Base-by-base conservation (phyloP, 2,329 filamentous ascomycete species). In the Penicillium olsonii region DNA sequence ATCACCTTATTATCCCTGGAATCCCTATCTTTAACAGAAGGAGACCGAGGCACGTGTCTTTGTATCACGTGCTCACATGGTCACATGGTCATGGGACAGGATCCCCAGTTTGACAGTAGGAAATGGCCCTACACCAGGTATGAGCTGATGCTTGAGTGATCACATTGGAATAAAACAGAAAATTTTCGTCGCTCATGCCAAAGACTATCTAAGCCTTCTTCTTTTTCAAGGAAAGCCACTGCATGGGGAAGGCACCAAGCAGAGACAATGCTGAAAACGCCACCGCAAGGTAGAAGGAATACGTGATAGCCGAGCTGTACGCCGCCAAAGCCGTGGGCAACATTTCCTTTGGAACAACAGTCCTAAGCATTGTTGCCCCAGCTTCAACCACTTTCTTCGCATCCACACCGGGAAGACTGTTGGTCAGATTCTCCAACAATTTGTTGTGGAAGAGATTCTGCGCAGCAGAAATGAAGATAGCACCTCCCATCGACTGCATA, bases 401-500 rank as follows among this genome's bases (percentile, higher is more conserved):
- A 42, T 67, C 57, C 9, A 70, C 35, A 0, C 38, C 56, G 1
- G 68, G 66, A 0, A 64, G 59, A n/a, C 55, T 31, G 8, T 42
- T 26, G 4, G 19, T 31, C 17, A 73, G 46, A 20, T 60, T 60
- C 9, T 56, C 45, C 7, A 61, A 53, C 14, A 73, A 56, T 15
- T 61, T 44, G 42, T 68, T 72, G 5, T 62, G 61, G 49, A 74
- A 72, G 14, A 73, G 54, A 9, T 67, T 72, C 43, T 74, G 66
- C 10, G 56, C 67, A 20, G 70, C 63, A 2, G 67, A 66, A 17
- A 70, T 59, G 19, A 69, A 72, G 1, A 74, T 31, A 0, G 70
- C 56, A 3, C 68, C 70, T 9, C 66, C 70, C 2, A 74, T 52
- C 9, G 63, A 67, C 45, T 72, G 68, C 9, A 57, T 43, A 31